Evolutionary conservation across 495 filamentous ascomycete species (phyloP), one percentile per base, ranked within the genome.

Genomic region (Aspergillus indologenus): DNA sequence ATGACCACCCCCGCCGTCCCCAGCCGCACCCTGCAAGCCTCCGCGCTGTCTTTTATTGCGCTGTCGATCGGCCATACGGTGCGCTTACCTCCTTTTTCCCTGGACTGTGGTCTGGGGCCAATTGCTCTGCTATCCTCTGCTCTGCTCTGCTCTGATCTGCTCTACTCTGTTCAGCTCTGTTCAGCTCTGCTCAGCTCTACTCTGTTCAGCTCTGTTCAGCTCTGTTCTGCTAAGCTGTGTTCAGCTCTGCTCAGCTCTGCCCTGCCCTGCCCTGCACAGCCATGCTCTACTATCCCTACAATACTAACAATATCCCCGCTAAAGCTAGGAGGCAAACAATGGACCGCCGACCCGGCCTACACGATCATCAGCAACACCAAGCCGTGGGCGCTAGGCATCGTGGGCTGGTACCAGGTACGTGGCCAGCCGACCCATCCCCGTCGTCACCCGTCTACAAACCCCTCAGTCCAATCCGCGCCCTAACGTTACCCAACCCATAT

Each of bases 341-440:
- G 69, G 69, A 68, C 61, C 18, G 47, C 69, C 18, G 67, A 71
- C 40, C 65, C 67, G 17, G 45, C 50, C 21, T 71, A 68, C 24
- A 66, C 63, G 48, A 54, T 54, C 15, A 68, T 68, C 50, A 49
- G 60, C 24, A 58, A 64, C 31, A 60, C 63, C 0, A 64, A 57
- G 57, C 51, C 69, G 0, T 71, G 69, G 69, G 59, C 67, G 42
- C 61, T 65, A 52, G 69, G 67, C 8, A 66, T 60, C 40, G 61
- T 71, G 6, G 70, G 70, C 5, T 72, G 70, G 70, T 72, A 68
- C 45, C 70, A 72, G 63, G 69, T 69, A 61, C 17, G 63, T n/a
- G n/a, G n/a, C n/a, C n/a, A n/a, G n/a, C n/a, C n/a, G n/a, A n/a
- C n/a, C n/a, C n/a, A 50, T 20, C 3, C 12, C 29, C 12, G 5